phyloP scores from a whole-genome alignment of 305 asterid species.

The Stenogyne calaminthoides region DNA sequence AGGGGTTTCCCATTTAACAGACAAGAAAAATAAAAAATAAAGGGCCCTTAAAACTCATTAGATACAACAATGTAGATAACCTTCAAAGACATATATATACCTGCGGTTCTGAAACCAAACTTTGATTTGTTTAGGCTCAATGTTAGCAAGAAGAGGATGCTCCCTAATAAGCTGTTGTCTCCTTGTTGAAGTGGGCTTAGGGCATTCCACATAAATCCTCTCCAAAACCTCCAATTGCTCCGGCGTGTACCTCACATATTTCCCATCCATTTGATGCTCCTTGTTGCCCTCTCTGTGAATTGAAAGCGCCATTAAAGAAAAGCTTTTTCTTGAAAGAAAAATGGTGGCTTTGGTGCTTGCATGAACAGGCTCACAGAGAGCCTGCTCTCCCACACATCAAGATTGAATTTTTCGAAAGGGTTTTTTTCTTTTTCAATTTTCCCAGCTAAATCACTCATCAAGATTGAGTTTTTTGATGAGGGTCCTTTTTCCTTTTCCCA shows the following conservation, averaged over 20 bases:
- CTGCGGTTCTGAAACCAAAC: constrained; percentile 90
- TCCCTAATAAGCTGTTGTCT: constrained; percentile 79
- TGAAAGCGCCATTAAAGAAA: constrained; percentile 40
- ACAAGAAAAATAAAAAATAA: not conserved
- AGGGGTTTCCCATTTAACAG: no score
- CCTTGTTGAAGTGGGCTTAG: constrained; percentile 71
- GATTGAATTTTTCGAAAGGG: constrained; percentile 13
- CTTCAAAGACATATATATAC: constrained; percentile 28
- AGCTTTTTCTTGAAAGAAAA: constrained; percentile 1
- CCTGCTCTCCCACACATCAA: constrained; percentile 58
- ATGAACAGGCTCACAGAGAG: constrained; percentile 58
- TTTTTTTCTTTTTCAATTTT: no score
- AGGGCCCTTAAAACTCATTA: not conserved
- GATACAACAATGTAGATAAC: not conserved
- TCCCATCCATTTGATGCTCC: constrained; percentile 62
- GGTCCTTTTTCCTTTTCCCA: no score
- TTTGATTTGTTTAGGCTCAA: constrained; percentile 87
- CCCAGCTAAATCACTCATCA: no score
- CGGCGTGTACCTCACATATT: constrained; percentile 81
- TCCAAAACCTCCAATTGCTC: constrained; percentile 87
- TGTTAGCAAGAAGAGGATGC: constrained; percentile 62
- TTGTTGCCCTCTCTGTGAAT: constrained; percentile 43
- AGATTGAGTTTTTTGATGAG: no score
- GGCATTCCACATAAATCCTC: constrained; percentile 71
- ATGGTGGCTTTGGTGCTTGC: constrained; percentile 26